A percentile compares a stretch with the other conserved stretches of the same genome.
Evolutionary conservation across 176 grass and related monocot species (phyloP).

Genomic region (Urochloa ruziziensis): DNA sequence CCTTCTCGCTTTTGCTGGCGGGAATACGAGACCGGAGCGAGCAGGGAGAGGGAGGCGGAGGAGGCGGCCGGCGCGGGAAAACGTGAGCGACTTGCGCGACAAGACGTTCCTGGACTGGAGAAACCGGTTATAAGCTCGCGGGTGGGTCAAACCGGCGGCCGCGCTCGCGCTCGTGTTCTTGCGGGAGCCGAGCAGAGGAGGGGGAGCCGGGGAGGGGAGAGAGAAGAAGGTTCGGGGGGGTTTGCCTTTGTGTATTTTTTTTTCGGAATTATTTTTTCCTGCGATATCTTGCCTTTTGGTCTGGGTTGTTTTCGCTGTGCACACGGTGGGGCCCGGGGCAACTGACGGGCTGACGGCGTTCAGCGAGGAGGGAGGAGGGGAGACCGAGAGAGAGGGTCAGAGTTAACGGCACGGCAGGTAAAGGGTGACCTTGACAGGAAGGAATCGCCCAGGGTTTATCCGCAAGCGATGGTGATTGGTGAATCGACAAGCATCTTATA

Average conservation of each 20-base stretch:
- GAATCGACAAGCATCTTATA: neutral
- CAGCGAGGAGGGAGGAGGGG: neutral
- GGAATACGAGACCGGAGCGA: conserved; percentile 34
- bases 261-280: neutral
- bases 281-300: neutral
- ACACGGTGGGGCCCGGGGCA: neutral
- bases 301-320: neutral
- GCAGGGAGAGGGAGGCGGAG: no score
- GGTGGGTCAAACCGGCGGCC: conserved; percentile 35
- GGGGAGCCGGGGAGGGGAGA: neutral
- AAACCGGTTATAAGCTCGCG: conserved; percentile 20
- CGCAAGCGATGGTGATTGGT: neutral
- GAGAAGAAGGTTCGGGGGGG: neutral
- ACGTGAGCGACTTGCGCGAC: conserved; percentile 16
- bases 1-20: conserved; percentile 14
- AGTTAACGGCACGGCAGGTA: neutral
- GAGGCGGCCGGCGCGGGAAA: conserved; percentile 1
- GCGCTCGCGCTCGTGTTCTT: conserved; percentile 18
- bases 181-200: neutral
- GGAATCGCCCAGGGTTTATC: conserved; percentile 7
- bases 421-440: neutral
- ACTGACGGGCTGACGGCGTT: conserved; percentile 14
- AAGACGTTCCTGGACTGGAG: conserved; percentile 5
- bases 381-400: no score
- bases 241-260: neutral